Conservation (phyloP, 768 basidiomycete genomes). For the Pholiota conissans region DNA sequence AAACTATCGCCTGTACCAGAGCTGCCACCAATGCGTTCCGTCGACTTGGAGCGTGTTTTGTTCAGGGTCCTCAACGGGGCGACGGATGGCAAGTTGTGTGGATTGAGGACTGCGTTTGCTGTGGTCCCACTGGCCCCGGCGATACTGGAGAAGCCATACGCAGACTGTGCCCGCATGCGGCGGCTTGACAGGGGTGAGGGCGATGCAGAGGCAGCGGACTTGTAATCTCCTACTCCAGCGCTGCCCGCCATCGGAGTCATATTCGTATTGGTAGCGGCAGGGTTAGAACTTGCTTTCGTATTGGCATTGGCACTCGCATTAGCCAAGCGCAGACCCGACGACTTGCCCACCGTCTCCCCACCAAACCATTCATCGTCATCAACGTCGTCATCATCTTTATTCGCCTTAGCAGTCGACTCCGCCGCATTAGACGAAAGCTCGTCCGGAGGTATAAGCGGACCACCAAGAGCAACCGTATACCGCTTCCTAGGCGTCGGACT, state of each 20-base stretch:
- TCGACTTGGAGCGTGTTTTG: constrained; percentile 38
- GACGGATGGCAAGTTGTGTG: constrained; percentile 20
- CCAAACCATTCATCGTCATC: constrained; percentile 27
- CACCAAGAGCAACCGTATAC: constrained; percentile 84
- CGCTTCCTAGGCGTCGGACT: constrained; percentile 80
- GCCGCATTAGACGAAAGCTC: constrained; percentile 24
- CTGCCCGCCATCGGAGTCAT: constrained; percentile 14
- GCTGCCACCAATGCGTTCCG: constrained; percentile 31
- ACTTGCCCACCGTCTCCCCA: constrained; percentile 26
- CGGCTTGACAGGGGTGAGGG: constrained; percentile 20
- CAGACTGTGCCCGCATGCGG: constrained; percentile 53
- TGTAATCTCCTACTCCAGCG: constrained; percentile 25
- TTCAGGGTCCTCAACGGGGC: constrained; percentile 35
- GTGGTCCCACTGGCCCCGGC: constrained; percentile 28
- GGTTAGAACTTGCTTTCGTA: constrained; percentile 19
- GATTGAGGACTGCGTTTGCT: constrained; percentile 6
- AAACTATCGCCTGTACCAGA: constrained; percentile 26
- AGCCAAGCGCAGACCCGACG: background rate
- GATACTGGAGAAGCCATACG: constrained; percentile 47
- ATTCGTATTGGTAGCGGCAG: background rate
- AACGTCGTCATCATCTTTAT: constrained; percentile 34
- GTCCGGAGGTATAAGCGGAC: constrained; percentile 51
- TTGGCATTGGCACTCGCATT: constrained; percentile 37
- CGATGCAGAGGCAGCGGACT: constrained; percentile 14
- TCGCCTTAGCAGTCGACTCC: constrained; percentile 1